phyloP scores from a whole-genome alignment of 176 grass and related monocot species.

The Carex myosuroides region DNA sequence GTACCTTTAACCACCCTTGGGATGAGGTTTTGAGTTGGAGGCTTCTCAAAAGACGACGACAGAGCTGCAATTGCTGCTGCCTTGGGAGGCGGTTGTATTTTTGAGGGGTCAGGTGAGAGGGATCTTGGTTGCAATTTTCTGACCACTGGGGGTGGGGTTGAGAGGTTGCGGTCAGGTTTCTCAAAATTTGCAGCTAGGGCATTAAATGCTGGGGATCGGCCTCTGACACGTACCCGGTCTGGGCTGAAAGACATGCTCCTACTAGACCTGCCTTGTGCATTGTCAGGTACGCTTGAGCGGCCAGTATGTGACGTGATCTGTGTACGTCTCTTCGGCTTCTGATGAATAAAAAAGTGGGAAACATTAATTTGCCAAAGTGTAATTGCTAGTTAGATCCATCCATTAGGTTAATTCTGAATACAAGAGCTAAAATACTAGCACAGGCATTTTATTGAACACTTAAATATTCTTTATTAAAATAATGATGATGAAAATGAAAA shows the following conservation, averaged over 20 bases:
- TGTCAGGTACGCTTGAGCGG: constrained; percentile 76
- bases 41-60: constrained; percentile 70
- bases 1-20: constrained; percentile 96
- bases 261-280: constrained; percentile 68
- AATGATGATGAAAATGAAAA: neutral
- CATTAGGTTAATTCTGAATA: neutral
- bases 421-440: neutral
- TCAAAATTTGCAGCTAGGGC: constrained; percentile 96
- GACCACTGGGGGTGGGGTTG: constrained; percentile 74
- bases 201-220: constrained; percentile 93
- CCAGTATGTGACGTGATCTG: constrained; percentile 58
- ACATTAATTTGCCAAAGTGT: neutral
- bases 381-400: neutral
- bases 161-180: constrained; percentile 90
- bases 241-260: constrained; percentile 99
- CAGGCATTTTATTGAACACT: neutral
- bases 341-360: neutral
- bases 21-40: constrained; percentile 72
- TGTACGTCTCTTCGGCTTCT: constrained; percentile 90
- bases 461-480: neutral
- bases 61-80: constrained; percentile 50
- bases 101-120: constrained; percentile 45
- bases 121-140: constrained; percentile 61
- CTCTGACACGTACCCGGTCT: constrained; percentile 83
- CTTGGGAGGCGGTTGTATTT: constrained; percentile 39